Percentiles rank a stretch among this genome's conserved stretches.
These are phyloP conservation scores for Russula lepida DNA, from an alignment of 768 basidiomycete genomes.

Conservation along the genomic window DNA sequence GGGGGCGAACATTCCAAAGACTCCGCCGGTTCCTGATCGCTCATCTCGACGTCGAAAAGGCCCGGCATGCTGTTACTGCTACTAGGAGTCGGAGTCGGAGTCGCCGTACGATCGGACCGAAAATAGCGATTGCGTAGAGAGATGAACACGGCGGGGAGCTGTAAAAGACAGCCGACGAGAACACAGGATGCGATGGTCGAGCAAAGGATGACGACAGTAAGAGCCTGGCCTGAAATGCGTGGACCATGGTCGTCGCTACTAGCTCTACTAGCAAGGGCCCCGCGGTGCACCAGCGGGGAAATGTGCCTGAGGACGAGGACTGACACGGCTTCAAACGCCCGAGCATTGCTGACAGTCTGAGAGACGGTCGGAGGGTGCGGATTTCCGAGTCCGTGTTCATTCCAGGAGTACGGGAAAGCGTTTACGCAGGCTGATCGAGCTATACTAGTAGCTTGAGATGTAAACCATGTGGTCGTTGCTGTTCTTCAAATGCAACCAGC, in stretches of 20 bases:
- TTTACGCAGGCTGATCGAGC: background rate
- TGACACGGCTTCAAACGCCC: background rate
- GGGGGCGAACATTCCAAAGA: slow-evolving; percentile 4
- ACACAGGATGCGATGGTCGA: background rate
- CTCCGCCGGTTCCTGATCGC: background rate
- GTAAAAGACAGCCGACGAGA: slow-evolving; percentile 1
- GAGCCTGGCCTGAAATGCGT: slow-evolving; percentile 1
- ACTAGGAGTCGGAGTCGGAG: background rate
- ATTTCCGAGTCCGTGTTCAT: background rate
- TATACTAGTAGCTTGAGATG: background rate
- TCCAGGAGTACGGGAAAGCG: background rate
- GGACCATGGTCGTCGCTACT: too few species aligned
- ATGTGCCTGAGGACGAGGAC: background rate
- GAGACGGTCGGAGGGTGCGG: background rate
- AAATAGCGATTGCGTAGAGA: background rate
- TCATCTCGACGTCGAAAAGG: background rate
- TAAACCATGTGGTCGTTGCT: background rate
- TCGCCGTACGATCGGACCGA: background rate
- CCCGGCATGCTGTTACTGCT: background rate
- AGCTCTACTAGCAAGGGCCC: background rate
- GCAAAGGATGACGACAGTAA: slow-evolving; percentile 2
- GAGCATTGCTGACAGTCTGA: background rate
- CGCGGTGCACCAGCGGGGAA: background rate
- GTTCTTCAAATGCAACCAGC: background rate
- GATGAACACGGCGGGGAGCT: background rate